Base-by-base conservation (phyloP, 1,284 basidiomycete species). In the Acaromyces ingoldii region DNA sequence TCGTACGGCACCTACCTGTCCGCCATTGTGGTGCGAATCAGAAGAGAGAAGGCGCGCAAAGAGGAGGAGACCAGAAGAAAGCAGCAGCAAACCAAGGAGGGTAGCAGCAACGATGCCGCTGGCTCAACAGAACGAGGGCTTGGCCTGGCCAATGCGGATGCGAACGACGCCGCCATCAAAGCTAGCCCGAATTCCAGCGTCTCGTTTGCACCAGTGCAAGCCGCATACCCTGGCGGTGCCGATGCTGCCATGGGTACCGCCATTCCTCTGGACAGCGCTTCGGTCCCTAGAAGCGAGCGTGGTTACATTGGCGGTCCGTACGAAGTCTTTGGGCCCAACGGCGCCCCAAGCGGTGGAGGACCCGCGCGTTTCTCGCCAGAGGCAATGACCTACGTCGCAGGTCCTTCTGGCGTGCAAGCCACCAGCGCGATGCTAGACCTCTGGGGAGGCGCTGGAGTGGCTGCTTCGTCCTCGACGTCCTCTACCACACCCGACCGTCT, bases 361-460 rank as follows among this genome's bases (percentile, higher is more conserved):
- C 24, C 36, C 6, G 24, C 36, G 4, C 17, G 24, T 17, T 42
- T 42, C 39, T n/a, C 39, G 13, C 39, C 39, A n/a, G 39, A 42
- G 28, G 15, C 39, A 42, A n/a, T 42, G 15, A 42, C n/a, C 13
- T 42, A 24, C 28, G 15, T 42, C n/a, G 39, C 39, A 5, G 39
- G 39, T n/a, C 39, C 39, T 42, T 42, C 39, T n/a, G 39, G 39
- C 28, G 39, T 42, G 4, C 39, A 42, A 42, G 39, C 39, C 15
- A 13, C 39, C 15, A 42, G n/a, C n/a, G n/a, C n/a, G n/a, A n/a
- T n/a, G n/a, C n/a, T n/a, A n/a, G n/a, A n/a, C n/a, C n/a, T n/a
- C n/a, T n/a, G n/a, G n/a, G n/a, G n/a, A n/a, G n/a, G n/a, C n/a
- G n/a, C n/a, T n/a, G n/a, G n/a, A n/a, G n/a, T n/a, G n/a, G n/a